Evolutionary conservation across 2,329 filamentous ascomycete genomes (phyloP), one percentile per base, ranked within the genome.

Genomic region (Botrytis byssoidea): DNA sequence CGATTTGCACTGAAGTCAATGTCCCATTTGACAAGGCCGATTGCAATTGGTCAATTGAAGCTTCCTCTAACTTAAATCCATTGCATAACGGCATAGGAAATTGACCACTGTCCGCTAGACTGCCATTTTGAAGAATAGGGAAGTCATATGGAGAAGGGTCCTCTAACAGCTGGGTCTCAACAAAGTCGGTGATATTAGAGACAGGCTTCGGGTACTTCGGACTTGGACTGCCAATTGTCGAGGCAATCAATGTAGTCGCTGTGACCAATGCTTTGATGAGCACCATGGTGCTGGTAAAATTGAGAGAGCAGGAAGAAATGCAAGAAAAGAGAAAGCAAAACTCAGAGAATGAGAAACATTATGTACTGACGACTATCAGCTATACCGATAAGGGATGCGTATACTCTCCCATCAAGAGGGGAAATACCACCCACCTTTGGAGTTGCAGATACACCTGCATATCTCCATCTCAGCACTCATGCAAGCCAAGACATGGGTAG

Each of bases 21-120:
- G 79, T 83, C 7, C 88, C 87, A n/a, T 81, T 81, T 10, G 77
- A 77, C 85, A 93, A 85, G 44, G 86, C 86, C 7, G 82, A 78
- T 78, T 93, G 91, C 78, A 94, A 86, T 74, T 91, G 83, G 75
- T 92, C 90, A 75, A 93, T 91, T 10, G 88, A 90, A 25, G 90
- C 90, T 80, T 93, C 91, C 81, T 92, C 90, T 25, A 93, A 83
- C 66, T 84, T 83, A 76, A 92, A 85, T 16, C 86, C 86, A 73
- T 87, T 82, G 80, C 92, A 94, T 20, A 80, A 80, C 0, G 84
- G 85, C 90, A 93, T 91, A 3, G 89, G 87, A 78, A 93, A 93
- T 46, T 76, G 76, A 32, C 78, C 78, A 44, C 71, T 77, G 37
- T 76, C 71, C n/a, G 71, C 75, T 40, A 64, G 55, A 14, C 81